Evolutionary conservation across 805 yeast species (phyloP), one percentile per base, ranked within the genome.

Genomic region (Ogataea nakhonphanomensis): DNA sequence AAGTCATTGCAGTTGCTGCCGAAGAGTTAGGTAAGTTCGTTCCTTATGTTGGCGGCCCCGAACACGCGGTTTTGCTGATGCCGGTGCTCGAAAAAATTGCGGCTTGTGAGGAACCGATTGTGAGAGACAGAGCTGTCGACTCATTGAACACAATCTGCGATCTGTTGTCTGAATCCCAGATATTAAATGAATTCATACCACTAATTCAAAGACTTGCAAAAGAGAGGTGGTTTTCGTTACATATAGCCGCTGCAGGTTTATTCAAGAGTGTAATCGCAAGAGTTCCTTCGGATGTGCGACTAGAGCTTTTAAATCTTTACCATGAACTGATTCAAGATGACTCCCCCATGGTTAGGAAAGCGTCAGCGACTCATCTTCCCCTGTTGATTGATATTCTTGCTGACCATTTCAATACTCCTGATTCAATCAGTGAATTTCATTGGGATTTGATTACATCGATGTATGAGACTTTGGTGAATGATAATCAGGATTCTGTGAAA

Each of bases 301-400:
- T 72, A 30, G 81, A 79, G 35, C 69, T 93, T 44, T 71, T 89
- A 47, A 71, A 74, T 29, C 65, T 82, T 31, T 91, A 81, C 62
- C 70, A 77, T 44, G 84, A 80, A 50, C 70, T 93, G 51, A 77
- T 85, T 35, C 76, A 75, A 49, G 98, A 93, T 62, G 99, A 93
- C 44, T 86, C 95, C 13, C 99, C 99, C 46, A 89, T 93, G 96
- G 98, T 93, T 14, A 81, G 96, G 64, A 81, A 97, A 59, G 84
- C 96, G 8, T 95, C 97, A 11, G 98, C 95, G 6, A 78, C 78
- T 30, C 78, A 84, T 55, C 73, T 93, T 51, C 96, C 99, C 3
- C 69, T 63, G 26, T 66, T 91, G 41, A 78, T 91, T 48, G 78
- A 81, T 49, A 65, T 77, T 37, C 71, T 84, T 42, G 54, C 66